These are phyloP conservation scores for Candida sp. DNA, from an alignment of 1,139 yeast genomes.

Conservation along the genomic window DNA sequence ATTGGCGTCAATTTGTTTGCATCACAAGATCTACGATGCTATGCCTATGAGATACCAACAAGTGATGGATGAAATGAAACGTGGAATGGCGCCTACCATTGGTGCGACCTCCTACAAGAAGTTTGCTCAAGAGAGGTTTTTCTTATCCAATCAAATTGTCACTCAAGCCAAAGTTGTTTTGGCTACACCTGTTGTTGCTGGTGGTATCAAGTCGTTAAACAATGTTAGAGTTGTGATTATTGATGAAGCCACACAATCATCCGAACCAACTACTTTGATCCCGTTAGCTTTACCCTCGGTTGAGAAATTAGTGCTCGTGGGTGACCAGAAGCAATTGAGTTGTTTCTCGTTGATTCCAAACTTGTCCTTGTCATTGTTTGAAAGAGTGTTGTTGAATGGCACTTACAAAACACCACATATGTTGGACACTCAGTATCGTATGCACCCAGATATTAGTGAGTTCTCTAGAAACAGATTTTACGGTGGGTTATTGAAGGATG, in stretches of 20 bases:
- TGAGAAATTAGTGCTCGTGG: conserved; percentile 70
- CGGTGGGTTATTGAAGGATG: conserved; percentile 58
- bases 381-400: conserved; percentile 59
- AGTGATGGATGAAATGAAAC: conserved; percentile 42
- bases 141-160: conserved; percentile 25
- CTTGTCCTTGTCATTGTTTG: conserved; percentile 61
- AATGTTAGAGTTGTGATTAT: conserved; percentile 70
- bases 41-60: conserved; percentile 50
- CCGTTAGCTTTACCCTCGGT: conserved; percentile 74
- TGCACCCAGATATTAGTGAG: conserved; percentile 70
- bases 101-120: conserved; percentile 46
- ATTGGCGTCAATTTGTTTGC: conserved; percentile 62
- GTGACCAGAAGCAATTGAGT: conserved; percentile 70
- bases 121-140: conserved; percentile 47
- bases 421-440: conserved; percentile 76
- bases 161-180: conserved; percentile 72
- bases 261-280: conserved; percentile 71
- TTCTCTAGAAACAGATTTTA: conserved; percentile 66
- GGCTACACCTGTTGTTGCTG: conserved; percentile 75
- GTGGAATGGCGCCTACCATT: conserved; percentile 32
- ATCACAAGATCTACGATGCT: conserved; percentile 57
- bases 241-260: conserved; percentile 68
- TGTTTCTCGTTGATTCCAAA: conserved; percentile 71
- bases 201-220: conserved; percentile 61
- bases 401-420: conserved; percentile 63